Evolutionary conservation across 768 basidiomycete genomes (phyloP).

Genomic region (Suillus placidus): DNA sequence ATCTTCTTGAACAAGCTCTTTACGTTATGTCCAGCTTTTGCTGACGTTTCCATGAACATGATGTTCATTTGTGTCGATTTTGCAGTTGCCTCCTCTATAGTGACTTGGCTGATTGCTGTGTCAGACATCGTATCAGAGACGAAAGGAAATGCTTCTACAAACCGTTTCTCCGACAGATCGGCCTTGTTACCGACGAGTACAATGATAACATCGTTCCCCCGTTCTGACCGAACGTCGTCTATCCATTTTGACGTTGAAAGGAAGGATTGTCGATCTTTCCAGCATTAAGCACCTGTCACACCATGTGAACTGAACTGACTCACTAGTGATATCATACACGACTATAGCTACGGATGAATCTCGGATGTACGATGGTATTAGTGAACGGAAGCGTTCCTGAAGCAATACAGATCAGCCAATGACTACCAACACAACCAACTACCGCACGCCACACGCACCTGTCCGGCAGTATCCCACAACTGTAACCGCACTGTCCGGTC

Average conservation of each 20-base stretch:
- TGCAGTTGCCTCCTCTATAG: slow-evolving; percentile 92
- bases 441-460: slow-evolving; percentile 48
- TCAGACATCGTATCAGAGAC: slow-evolving; percentile 9
- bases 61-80: slow-evolving; percentile 90
- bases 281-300: slow-evolving; percentile 9
- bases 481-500: slow-evolving; percentile 97
- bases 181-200: slow-evolving; percentile 99
- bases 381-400: slow-evolving; percentile 94
- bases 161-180: slow-evolving; percentile 98
- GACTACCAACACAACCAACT: background rate
- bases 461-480: slow-evolving; percentile 98
- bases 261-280: slow-evolving; percentile 93
- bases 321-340: slow-evolving; percentile 98
- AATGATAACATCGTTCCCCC: slow-evolving; percentile 97
- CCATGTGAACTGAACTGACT: slow-evolving; percentile 33
- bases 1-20: slow-evolving; percentile 99
- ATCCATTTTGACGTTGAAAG: slow-evolving; percentile 99
- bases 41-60: slow-evolving; percentile 99
- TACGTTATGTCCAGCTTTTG: slow-evolving; percentile 99
- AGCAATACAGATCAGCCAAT: slow-evolving; percentile 11
- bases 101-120: slow-evolving; percentile 80
- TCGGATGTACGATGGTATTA: slow-evolving; percentile 98
- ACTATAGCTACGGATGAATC: slow-evolving; percentile 99
- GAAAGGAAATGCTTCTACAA: slow-evolving; percentile 29
- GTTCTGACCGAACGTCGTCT: slow-evolving; percentile 96